Base-by-base conservation (phyloP, 306 rosid species). In the Luffa aegyptiaca region DNA sequence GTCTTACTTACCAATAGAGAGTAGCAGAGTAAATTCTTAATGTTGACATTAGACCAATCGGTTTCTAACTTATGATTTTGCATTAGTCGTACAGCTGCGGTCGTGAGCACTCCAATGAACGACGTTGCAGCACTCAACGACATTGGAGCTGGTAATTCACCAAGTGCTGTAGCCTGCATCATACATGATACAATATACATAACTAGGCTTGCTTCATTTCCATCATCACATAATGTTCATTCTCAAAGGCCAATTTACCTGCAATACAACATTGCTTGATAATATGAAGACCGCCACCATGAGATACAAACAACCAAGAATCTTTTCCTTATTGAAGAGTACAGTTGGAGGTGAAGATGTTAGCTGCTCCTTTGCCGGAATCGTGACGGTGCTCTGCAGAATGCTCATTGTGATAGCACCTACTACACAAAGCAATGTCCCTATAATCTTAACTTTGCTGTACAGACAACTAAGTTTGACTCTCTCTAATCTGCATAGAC, bases 351-450 rank as follows among this genome's bases (percentile, higher is more conserved):
- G 46, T 45, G 56, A 48, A 81, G 12, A 52, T 4, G 12, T 20
- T n/a, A 4, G 39, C 12, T 64, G 82, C 20, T n/a, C 44, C 18
- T 69, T 20, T 1, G 70, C 20, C 5, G 74, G 44, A 39, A 85
- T 8, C 21, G 84, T 33, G 48, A 84, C 33, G 35, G 86, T 75
- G 80, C 97, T 92, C 26, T 91, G 97, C 86, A 90, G 89, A 79
- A 92, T 52, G 88, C 98, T 92, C 95, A 91, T 83, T 79, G 87
- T 68, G 26, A 94, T 39, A 81, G 97, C 97, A 3, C 97, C 97
- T 33, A 87, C 76, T 1, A 94, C 96, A 42, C 95, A 92, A 7
- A 94, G 80, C 83, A 88, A n/a, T 57, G 98, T 90, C 39, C 97
- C 98, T 65, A 91, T 6, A 51, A 92, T 91, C 88, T 92, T 94